Percentiles rank a stretch among this genome's conserved stretches.
These are phyloP conservation scores for Annulohypoxylon bovei DNA, from an alignment of 495 filamentous ascomycete genomes.

Conservation along the genomic window DNA sequence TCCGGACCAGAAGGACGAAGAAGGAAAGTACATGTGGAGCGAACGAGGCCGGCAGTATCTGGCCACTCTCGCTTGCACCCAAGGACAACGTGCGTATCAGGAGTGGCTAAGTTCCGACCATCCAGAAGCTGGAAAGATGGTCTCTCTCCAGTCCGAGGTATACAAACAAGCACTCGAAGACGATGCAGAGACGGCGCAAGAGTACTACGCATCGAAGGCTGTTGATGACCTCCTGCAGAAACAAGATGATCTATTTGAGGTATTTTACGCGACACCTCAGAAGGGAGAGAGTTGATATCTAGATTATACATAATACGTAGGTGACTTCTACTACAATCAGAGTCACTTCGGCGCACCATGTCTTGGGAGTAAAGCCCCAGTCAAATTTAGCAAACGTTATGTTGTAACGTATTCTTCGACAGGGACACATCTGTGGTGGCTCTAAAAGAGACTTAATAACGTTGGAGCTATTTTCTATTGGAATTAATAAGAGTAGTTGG, in stretches of 20 bases:
- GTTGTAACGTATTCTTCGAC: not conserved
- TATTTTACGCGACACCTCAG: not conserved
- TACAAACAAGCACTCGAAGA: not conserved
- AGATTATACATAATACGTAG: not conserved
- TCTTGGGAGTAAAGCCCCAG: not conserved
- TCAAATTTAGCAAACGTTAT: not conserved
- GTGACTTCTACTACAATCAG: not conserved
- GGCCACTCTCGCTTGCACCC: conserved; percentile 20
- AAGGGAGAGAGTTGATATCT: not conserved
- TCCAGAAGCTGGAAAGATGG: conserved; percentile 11
- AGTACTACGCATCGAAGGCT: not conserved
- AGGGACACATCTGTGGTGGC: not conserved
- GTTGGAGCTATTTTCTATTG: no score
- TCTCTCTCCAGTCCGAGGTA: not conserved
- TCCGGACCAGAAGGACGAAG: conserved; percentile 26
- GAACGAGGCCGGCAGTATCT: conserved; percentile 2
- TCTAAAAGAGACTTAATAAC: not conserved
- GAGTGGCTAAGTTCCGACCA: not conserved
- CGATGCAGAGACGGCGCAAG: not conserved
- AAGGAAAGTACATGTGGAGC: not conserved
- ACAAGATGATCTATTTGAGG: not conserved
- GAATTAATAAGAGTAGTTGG: not conserved
- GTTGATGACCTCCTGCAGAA: not conserved
- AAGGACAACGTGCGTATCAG: not conserved
- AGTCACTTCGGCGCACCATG: not conserved